Evolutionary conservation across 176 grass and related monocot genomes (phyloP).

Genomic region (Aegilops umbellulata): DNA sequence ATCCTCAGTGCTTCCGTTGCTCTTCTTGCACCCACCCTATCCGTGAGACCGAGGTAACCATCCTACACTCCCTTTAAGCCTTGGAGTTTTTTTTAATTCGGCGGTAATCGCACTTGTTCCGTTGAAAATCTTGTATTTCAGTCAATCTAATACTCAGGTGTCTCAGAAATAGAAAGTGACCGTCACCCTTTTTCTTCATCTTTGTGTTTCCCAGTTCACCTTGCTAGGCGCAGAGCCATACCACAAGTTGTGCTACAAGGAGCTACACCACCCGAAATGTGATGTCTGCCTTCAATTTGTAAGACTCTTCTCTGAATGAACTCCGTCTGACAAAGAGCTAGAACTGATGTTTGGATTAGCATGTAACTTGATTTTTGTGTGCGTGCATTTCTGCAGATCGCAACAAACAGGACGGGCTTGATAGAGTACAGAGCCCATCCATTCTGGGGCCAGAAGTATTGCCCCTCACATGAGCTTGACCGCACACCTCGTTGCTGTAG

Average conservation of each 20-base stretch:
- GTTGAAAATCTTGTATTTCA: background rate
- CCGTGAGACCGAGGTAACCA: conserved; percentile 69
- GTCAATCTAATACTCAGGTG: background rate
- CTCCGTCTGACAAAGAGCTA: background rate
- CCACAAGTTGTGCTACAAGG: conserved; percentile 93
- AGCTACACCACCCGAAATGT: conserved; percentile 92
- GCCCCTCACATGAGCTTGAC: conserved; percentile 75
- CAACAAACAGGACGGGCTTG: conserved; percentile 62
- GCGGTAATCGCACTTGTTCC: background rate
- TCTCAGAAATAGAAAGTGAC: background rate
- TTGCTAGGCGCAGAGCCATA: conserved; percentile 70
- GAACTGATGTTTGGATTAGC: background rate
- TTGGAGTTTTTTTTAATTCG: background rate
- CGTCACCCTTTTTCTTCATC: background rate
- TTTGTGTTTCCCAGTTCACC: conserved; percentile 69
- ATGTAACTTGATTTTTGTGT: background rate
- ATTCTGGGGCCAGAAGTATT: conserved; percentile 95
- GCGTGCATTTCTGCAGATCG: conserved; percentile 54
- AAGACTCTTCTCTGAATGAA: conserved; percentile 41
- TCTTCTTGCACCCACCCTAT: conserved; percentile 61
- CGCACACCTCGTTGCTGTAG: conserved; percentile 74
- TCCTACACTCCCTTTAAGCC: background rate
- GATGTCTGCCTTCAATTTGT: conserved; percentile 97
- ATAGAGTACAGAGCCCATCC: conserved; percentile 87
- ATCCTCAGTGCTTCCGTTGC: conserved; percentile 84